Evolutionary conservation across 139 green algal species (phyloP).

Genomic region (Coelastrella sp.): DNA sequence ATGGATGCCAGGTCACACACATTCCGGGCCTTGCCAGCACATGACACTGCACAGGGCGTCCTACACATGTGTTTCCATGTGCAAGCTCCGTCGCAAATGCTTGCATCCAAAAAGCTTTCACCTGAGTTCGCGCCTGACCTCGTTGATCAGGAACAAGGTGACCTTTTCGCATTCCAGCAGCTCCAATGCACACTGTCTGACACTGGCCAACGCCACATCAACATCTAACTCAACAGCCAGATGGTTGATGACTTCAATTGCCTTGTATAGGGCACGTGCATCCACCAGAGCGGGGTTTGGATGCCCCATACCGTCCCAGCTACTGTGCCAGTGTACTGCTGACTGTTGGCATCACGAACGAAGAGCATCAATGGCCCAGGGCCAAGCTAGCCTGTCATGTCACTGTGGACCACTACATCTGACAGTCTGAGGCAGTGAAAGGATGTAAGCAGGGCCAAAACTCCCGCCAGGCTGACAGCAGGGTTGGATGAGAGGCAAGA

Average conservation of each 20-base stretch:
- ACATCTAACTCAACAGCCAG: conserved; percentile 71
- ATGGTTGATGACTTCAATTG: conserved; percentile 71
- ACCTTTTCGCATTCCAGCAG: conserved; percentile 75
- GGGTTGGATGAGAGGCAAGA: no score
- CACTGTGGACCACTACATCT: neutral
- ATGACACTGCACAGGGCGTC: no score
- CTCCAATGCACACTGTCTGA: conserved; percentile 69
- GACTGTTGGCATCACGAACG: no score
- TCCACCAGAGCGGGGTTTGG: neutral
- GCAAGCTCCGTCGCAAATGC: no score
- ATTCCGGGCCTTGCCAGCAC: no score
- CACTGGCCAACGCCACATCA: conserved; percentile 64
- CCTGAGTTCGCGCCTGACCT: conserved; percentile 65
- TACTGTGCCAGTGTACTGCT: neutral
- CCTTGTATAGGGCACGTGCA: conserved; percentile 43
- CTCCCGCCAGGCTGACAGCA: no score
- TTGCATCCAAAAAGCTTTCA: neutral
- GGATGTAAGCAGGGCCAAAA: no score
- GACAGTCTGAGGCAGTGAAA: no score
- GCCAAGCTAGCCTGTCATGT: no score
- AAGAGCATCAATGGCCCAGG: no score
- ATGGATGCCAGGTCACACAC: no score
- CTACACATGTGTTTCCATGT: no score
- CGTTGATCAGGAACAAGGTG: conserved; percentile 75
- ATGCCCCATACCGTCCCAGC: neutral